A percentile compares a stretch with the other conserved stretches of the same genome.
Conservation (phyloP, 208 protist genomes). For the Trypanosoma rangeli region DNA sequence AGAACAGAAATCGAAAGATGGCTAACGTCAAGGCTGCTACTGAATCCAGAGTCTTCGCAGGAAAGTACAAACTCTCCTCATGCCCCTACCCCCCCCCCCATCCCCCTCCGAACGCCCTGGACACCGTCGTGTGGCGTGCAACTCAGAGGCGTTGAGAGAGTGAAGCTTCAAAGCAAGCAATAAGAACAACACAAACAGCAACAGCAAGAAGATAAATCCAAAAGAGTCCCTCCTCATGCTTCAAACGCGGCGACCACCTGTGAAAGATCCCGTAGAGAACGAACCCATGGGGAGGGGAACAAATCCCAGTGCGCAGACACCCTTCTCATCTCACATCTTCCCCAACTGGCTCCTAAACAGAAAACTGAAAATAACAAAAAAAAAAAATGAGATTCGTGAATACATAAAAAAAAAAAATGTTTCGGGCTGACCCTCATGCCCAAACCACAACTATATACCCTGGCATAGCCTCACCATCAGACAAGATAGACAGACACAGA, state of each 20-base stretch:
- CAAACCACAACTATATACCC: background rate
- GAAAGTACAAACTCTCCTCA: too few species aligned
- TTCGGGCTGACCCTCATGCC: background rate
- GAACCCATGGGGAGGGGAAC: background rate
- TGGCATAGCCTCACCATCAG: background rate
- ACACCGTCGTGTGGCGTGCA: too few species aligned
- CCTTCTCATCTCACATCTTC: background rate
- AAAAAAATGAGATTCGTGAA: constrained; percentile 18
- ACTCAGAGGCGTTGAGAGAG: too few species aligned
- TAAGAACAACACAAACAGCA: background rate
- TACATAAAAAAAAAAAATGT: background rate
- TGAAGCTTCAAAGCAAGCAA: too few species aligned
- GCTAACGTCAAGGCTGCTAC: too few species aligned
- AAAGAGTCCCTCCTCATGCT: background rate
- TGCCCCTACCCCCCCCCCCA: too few species aligned
- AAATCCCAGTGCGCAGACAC: background rate
- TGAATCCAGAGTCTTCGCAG: too few species aligned
- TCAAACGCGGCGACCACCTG: background rate
- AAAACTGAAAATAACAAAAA: constrained; percentile 34
- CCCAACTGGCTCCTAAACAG: background rate
- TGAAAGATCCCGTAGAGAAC: background rate
- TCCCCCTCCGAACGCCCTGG: too few species aligned
- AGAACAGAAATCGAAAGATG: too few species aligned
- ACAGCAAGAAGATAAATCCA: background rate
- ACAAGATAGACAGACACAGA: background rate